Evolutionary conservation across 805 yeast species (phyloP).

Genomic region (Ogataea siamensis): DNA sequence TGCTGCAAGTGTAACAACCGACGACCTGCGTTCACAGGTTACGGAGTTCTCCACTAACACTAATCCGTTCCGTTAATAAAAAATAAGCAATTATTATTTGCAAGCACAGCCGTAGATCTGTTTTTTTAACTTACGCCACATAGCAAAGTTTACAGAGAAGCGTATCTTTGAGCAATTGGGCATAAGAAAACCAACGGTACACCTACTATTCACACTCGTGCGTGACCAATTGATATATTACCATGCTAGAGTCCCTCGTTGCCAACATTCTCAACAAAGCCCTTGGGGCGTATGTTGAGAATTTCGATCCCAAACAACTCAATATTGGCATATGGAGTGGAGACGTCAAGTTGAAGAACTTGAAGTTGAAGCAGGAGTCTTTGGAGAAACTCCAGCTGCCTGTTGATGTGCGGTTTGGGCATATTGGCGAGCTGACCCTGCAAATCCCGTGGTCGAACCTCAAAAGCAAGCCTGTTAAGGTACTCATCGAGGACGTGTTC

Average conservation of each 20-base stretch:
- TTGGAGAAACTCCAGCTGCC: constrained; percentile 85
- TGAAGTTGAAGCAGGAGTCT: constrained; percentile 82
- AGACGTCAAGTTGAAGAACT: constrained; percentile 80
- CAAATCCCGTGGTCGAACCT: constrained; percentile 97
- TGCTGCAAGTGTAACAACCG: constrained; percentile 21
- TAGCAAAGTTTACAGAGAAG: constrained; percentile 11
- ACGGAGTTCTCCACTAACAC: constrained; percentile 5
- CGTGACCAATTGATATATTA: too few species aligned
- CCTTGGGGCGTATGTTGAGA: constrained; percentile 78
- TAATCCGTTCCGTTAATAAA: constrained; percentile 5
- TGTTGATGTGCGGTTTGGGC: constrained; percentile 83
- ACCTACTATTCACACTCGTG: too few species aligned
- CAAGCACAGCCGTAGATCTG: constrained; percentile 16
- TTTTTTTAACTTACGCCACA: constrained; percentile 10
- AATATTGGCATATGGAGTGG: constrained; percentile 98
- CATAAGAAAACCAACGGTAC: too few species aligned
- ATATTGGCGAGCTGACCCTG: constrained; percentile 80
- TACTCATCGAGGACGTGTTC: constrained; percentile 82
- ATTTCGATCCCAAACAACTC: constrained; percentile 92
- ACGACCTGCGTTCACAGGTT: constrained; percentile 23
- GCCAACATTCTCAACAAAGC: constrained; percentile 61
- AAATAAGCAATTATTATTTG: too few species aligned
- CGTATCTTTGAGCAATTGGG: too few species aligned
- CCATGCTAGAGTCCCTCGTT: constrained; percentile 38
- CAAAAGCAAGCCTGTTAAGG: constrained; percentile 87